A percentile compares a stretch with the other conserved stretches of the same genome.
These are phyloP conservation scores for Hypocreales sp. DNA, from an alignment of 2,329 filamentous ascomycete genomes.

Conservation along the genomic window DNA sequence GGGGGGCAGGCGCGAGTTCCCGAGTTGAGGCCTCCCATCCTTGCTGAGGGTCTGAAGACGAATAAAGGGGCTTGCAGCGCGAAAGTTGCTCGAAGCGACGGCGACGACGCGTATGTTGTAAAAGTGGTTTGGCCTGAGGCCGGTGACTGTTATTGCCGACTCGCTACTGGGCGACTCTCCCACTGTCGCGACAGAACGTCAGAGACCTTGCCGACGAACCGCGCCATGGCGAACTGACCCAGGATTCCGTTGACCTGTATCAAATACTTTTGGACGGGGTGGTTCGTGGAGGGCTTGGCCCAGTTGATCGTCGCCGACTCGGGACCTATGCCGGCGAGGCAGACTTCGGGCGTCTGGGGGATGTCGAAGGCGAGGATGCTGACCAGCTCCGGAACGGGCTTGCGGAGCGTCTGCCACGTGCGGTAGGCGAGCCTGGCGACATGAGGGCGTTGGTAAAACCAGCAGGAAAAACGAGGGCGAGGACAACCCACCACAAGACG, in stretches of 20 bases:
- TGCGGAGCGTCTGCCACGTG: slow-evolving; percentile 77
- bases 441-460: slow-evolving; percentile 2
- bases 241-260: slow-evolving; percentile 90
- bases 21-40: slow-evolving; percentile 47
- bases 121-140: slow-evolving; percentile 71
- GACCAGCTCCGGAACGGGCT: slow-evolving; percentile 81
- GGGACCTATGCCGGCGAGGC: slow-evolving; percentile 73
- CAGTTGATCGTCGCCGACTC: slow-evolving; percentile 84
- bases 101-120: slow-evolving; percentile 91
- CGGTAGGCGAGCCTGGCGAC: slow-evolving; percentile 60
- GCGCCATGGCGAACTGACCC: slow-evolving; percentile 35
- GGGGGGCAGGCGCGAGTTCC: slow-evolving; percentile 38
- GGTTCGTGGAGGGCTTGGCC: slow-evolving; percentile 54
- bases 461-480: slow-evolving; percentile 1
- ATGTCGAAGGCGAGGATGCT: slow-evolving; percentile 88
- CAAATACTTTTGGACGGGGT: slow-evolving; percentile 68
- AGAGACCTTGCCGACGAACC: not conserved
- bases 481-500: slow-evolving; percentile 31
- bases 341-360: slow-evolving; percentile 76
- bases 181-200: slow-evolving; percentile 31
- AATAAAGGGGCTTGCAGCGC: slow-evolving; percentile 73
- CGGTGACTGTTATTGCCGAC: slow-evolving; percentile 68
- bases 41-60: slow-evolving; percentile 62
- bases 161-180: slow-evolving; percentile 53
- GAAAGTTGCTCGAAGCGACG: slow-evolving; percentile 82